These are phyloP conservation scores for Lodderomyces parapsilosis DNA, from an alignment of 1,139 yeast genomes.

Conservation along the genomic window DNA sequence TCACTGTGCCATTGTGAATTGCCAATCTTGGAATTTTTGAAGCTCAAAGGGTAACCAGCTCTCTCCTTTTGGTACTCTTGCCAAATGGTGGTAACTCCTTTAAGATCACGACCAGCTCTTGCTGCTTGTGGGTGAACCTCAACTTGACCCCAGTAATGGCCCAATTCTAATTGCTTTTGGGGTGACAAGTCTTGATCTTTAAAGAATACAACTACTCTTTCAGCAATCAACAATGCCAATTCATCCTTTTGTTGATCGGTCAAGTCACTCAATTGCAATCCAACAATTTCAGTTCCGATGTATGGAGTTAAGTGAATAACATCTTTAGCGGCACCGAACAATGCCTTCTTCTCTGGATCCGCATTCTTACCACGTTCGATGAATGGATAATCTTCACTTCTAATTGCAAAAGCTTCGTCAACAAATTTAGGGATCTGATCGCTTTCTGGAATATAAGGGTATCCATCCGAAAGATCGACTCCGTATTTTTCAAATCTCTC, in stretches of 20 bases:
- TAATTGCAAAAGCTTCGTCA: constrained; percentile 49
- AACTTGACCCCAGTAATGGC: constrained; percentile 43
- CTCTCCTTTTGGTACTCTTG: constrained; percentile 37
- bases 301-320: constrained; percentile 47
- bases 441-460: constrained; percentile 26
- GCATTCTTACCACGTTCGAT: constrained; percentile 49
- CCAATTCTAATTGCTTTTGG: constrained; percentile 44
- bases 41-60: constrained; percentile 23
- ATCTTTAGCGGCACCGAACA: constrained; percentile 51
- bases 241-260: constrained; percentile 53
- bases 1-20: constrained; percentile 40
- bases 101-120: constrained; percentile 22
- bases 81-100: constrained; percentile 55
- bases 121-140: constrained; percentile 44
- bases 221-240: constrained; percentile 43
- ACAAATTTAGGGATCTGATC: constrained; percentile 46
- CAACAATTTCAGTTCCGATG: constrained; percentile 57
- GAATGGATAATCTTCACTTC: constrained; percentile 40
- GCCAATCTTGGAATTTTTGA: constrained; percentile 32
- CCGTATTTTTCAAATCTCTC: constrained; percentile 28
- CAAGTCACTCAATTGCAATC: constrained; percentile 49
- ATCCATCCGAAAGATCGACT: constrained; percentile 33
- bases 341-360: constrained; percentile 53
- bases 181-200: constrained; percentile 44
- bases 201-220: constrained; percentile 44